Conservation (phyloP, 208 protist genomes). For the Leptomonas pyrrhocoris region DNA sequence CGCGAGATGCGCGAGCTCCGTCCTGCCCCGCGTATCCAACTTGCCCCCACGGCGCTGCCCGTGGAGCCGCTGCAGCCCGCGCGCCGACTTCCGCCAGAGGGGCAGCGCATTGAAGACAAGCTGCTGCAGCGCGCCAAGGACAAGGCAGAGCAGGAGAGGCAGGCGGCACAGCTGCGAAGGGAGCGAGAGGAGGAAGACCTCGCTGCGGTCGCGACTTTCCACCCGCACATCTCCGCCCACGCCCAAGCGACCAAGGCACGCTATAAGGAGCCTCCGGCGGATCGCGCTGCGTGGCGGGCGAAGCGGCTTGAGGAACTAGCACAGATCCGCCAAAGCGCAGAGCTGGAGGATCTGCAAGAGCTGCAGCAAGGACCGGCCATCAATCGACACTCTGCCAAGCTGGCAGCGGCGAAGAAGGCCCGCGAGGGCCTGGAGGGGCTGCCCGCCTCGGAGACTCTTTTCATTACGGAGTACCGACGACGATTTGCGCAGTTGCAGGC, state of each 20-base stretch:
- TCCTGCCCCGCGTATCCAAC: slow-evolving; percentile 32
- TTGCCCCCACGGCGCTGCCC: not conserved
- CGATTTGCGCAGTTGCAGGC: slow-evolving; percentile 30
- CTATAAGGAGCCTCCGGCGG: slow-evolving; percentile 28
- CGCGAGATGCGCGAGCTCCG: slow-evolving; percentile 50
- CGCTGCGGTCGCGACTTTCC: slow-evolving; percentile 42
- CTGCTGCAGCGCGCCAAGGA: slow-evolving; percentile 60
- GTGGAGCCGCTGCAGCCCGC: slow-evolving; percentile 1
- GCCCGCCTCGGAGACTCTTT: slow-evolving; percentile 23
- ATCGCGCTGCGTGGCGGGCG: slow-evolving; percentile 34
- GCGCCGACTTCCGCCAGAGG: slow-evolving; percentile 17
- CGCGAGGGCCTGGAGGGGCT: slow-evolving; percentile 39
- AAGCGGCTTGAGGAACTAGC: slow-evolving; percentile 33
- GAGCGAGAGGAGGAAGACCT: slow-evolving; percentile 47
- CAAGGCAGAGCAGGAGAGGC: slow-evolving; percentile 16
- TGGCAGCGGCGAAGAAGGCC: slow-evolving; percentile 41
- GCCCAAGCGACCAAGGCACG: slow-evolving; percentile 45
- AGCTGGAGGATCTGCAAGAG: slow-evolving; percentile 32
- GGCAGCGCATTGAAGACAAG: slow-evolving; percentile 58
- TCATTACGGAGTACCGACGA: slow-evolving; percentile 22
- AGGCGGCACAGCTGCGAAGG: slow-evolving; percentile 29
- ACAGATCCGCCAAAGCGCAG: slow-evolving; percentile 7
- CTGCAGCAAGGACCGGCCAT: slow-evolving; percentile 40
- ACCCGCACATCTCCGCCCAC: slow-evolving; percentile 54
- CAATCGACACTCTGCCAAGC: slow-evolving; percentile 47